phyloP scores from a whole-genome alignment of 2,329 filamentous ascomycete genomes.

The Arachnopeziza araneosa region DNA sequence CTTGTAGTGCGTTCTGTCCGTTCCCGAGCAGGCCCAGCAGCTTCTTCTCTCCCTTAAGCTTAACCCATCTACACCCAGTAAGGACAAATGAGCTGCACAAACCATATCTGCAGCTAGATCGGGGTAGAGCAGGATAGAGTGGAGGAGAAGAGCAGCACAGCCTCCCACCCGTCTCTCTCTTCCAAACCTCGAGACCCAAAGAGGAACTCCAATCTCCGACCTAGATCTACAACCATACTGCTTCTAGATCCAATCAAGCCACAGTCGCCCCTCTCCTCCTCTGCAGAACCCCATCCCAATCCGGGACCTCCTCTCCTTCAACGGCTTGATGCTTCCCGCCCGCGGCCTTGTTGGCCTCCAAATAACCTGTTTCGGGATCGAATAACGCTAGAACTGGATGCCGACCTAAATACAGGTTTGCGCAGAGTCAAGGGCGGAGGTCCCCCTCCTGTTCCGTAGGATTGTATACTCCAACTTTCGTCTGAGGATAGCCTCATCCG shows the following conservation, averaged over 20 bases:
- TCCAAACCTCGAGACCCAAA: neutral
- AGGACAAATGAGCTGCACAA: too few relatives aligned
- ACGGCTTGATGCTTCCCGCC: too few relatives aligned
- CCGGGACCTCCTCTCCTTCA: neutral
- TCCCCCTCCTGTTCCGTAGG: neutral
- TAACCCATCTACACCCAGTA: too few relatives aligned
- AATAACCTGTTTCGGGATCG: neutral
- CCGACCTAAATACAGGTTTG: neutral
- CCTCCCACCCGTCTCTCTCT: neutral
- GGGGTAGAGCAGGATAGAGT: neutral
- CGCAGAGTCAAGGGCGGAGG: neutral
- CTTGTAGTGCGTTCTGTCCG: too few relatives aligned
- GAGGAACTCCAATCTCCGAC: neutral
- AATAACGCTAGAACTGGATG: neutral
- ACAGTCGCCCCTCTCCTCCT: neutral
- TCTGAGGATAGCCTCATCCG: neutral
- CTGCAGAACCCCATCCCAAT: neutral
- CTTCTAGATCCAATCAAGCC: neutral
- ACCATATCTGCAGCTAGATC: too few relatives aligned
- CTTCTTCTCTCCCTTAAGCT: too few relatives aligned
- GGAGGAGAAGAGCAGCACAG: neutral
- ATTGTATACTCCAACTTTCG: neutral
- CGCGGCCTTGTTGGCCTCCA: too few relatives aligned
- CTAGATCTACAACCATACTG: neutral
- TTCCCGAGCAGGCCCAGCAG: too few relatives aligned